Percentiles rank a stretch among this genome's conserved stretches.
Conservation (phyloP, 73 alveolate genomes). For the Symbiodinium natans region DNA sequence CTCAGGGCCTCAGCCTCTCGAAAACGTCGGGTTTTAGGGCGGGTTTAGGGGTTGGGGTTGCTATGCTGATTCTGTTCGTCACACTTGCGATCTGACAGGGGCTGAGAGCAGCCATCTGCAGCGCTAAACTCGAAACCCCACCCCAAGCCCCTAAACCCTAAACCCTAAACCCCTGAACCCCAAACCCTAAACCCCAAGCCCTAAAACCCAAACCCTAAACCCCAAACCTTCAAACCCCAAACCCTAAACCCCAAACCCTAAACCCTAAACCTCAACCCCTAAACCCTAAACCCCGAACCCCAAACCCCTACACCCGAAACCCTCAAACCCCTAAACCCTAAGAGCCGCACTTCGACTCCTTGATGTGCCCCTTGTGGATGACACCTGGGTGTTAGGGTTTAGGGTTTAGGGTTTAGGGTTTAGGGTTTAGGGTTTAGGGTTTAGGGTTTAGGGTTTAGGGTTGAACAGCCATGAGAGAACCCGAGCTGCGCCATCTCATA, state of each 20-base stretch:
- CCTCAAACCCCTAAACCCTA: background rate
- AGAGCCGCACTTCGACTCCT: slow-evolving; percentile 95
- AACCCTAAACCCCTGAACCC: background rate
- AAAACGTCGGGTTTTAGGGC: too few species aligned
- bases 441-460: background rate
- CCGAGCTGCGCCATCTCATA: background rate
- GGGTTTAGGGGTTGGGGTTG: too few species aligned
- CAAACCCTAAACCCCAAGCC: too few species aligned
- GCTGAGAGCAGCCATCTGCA: background rate
- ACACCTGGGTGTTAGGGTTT: slow-evolving; percentile 94
- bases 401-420: background rate
- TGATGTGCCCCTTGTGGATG: slow-evolving; percentile 98
- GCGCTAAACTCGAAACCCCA: too few species aligned
- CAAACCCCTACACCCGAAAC: too few species aligned
- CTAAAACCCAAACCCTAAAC: background rate
- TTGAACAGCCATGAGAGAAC: background rate
- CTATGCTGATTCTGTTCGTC: too few species aligned
- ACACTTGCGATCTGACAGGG: too few species aligned
- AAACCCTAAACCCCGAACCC: too few species aligned
- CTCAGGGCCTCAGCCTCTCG: too few species aligned
- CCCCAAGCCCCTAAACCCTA: too few species aligned
- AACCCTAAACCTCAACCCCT: background rate
- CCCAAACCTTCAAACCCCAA: background rate
- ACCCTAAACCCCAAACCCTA: too few species aligned
- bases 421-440: background rate